These are phyloP conservation scores for Rhododendron henanense DNA, from an alignment of 148 eudicot species.

Conservation along the genomic window DNA sequence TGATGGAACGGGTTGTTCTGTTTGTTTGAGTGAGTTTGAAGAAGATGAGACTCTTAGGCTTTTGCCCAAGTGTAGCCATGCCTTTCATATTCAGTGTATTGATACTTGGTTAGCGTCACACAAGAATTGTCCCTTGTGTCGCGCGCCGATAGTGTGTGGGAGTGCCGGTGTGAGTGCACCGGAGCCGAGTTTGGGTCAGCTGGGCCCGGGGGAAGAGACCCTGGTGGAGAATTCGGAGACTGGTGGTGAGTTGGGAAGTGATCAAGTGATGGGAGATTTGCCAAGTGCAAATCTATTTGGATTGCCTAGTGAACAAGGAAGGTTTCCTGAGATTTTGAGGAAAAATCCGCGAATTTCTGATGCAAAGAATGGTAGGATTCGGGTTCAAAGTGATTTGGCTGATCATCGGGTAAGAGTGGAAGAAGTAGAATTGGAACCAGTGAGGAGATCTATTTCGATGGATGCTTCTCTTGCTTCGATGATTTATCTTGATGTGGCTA, in stretches of 20 bases:
- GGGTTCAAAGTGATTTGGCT: constrained; percentile 52
- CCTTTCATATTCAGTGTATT: constrained; percentile 54
- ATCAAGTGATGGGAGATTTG: constrained; percentile 4
- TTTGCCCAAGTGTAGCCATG: constrained; percentile 69
- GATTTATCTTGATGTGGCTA: constrained; percentile 15
- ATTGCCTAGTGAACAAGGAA: constrained; percentile 25
- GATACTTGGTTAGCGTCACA: constrained; percentile 67
- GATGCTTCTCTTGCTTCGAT: constrained; percentile 27
- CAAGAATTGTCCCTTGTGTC: constrained; percentile 62
- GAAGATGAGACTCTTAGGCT: constrained; percentile 58
- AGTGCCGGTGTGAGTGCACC: neutral
- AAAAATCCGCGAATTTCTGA: neutral
- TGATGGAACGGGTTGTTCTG: constrained; percentile 47
- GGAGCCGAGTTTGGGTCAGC: constrained; percentile 8
- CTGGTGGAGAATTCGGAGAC: constrained; percentile 13
- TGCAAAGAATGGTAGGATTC: constrained; percentile 17
- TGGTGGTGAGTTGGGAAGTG: neutral
- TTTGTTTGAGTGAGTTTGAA: constrained; percentile 56
- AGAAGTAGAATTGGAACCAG: constrained; percentile 18
- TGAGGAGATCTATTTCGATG: constrained; percentile 58
- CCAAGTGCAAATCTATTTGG: constrained; percentile 4
- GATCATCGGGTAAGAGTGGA: constrained; percentile 26
- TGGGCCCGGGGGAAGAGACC: neutral
- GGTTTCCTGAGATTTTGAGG: constrained; percentile 12
- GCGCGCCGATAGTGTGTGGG: constrained; percentile 39